Evolutionary conservation across 2,329 filamentous ascomycete species (phyloP), one percentile per base, ranked within the genome.

Genomic region (Juglanconis juglandina): DNA sequence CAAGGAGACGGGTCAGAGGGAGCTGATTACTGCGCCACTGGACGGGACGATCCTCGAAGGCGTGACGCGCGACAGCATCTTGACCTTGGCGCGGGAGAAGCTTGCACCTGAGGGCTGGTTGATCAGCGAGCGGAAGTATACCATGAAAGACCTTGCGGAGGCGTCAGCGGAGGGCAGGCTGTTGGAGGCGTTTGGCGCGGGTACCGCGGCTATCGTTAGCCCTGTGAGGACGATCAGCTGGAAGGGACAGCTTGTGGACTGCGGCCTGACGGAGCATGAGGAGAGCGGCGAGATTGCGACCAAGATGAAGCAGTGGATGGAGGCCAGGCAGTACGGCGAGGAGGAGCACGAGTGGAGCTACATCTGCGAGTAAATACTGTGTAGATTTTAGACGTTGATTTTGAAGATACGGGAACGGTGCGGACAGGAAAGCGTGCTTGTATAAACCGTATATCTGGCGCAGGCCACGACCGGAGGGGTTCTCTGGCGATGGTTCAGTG

Each of bases 1-100:
- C 80, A 91, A 90, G 81, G 83, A 90, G 74, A 95, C 92, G 11
- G 95, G 94, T 7, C 85, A 93, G 78, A 94, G 93, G 71, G 93
- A 97, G 80, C 85, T 99, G 56, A 75, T 97, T 69, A 99, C 95
- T n/a, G 92, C 94, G 42, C 95, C 95, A 32, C 83, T 99, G 13
- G 95, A 99, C 73, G 95, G 95, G 54, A 99, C 94, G 35, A 99
- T 99, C 66, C 84, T 99, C 50, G 92, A 96, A 76, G 95, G 95
- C 69, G 92, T 99, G 6, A 97, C 93, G 10, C 83, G 95, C 67
- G 94, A 99, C 77, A 96, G 91, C 2, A 87, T 99, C 53, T 82
- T 99, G n/a, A 77, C 80, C 5, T 87, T 99, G 47, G 95, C 95
- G 41, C 84, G 89, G 44, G 92, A 99, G 80, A 85, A 88, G 69